Conservation (phyloP, 352 stramenopile genomes). For the Phytopythium litorale region DNA sequence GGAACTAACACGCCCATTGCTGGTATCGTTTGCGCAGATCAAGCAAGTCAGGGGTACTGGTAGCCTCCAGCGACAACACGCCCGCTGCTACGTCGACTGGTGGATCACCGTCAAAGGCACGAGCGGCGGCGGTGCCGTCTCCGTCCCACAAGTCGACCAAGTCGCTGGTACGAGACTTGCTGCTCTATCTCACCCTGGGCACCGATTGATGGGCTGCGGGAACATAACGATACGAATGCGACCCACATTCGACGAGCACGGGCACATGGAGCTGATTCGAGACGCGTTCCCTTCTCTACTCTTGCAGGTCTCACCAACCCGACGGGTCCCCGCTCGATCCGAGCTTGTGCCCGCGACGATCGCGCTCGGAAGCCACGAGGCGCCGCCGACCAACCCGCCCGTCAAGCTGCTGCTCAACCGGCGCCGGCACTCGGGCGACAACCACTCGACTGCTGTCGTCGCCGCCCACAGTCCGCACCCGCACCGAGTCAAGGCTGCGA, state of each 20-base stretch:
- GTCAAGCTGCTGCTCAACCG: constrained; percentile 62
- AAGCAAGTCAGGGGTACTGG: not conserved
- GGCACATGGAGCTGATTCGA: not conserved
- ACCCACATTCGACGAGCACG: not conserved
- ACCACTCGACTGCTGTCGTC: not conserved
- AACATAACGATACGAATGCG: not conserved
- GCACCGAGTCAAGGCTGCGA: not conserved
- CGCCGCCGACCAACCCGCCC: constrained; percentile 44
- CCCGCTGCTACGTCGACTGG: not conserved
- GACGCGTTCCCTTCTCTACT: not conserved
- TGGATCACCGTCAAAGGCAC: not conserved
- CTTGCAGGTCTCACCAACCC: not conserved
- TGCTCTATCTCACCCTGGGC: constrained; percentile 4
- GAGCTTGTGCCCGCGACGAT: constrained; percentile 7
- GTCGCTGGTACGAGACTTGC: constrained; percentile 15
- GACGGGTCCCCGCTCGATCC: constrained; percentile 3
- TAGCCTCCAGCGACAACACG: not conserved
- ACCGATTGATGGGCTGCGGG: not conserved
- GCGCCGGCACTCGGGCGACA: constrained; percentile 23
- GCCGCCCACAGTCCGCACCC: not conserved
- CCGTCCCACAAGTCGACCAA: constrained; percentile 6
- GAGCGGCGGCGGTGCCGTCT: not conserved
- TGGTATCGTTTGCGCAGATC: constrained; percentile 2
- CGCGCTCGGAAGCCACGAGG: constrained; percentile 17
- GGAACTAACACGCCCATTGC: not conserved